These are phyloP conservation scores for Serendipita vermifera DNA, from an alignment of 768 basidiomycete species.

Conservation along the genomic window DNA sequence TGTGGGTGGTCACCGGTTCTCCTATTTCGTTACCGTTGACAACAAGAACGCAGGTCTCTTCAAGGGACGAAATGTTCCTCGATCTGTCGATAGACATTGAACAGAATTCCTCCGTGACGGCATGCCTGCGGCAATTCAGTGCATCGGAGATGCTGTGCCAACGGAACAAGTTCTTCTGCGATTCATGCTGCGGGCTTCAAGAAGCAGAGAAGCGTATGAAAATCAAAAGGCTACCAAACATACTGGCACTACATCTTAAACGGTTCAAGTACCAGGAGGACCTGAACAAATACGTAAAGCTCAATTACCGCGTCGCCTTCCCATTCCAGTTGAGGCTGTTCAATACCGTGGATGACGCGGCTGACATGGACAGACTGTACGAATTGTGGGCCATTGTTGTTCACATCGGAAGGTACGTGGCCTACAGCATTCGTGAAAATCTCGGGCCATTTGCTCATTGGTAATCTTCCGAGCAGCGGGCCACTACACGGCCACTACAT, in stretches of 20 bases:
- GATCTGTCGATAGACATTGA: slow-evolving; percentile 99
- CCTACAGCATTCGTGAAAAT: slow-evolving; percentile 12
- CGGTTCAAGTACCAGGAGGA: slow-evolving; percentile 98
- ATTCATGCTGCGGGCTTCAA: slow-evolving; percentile 89
- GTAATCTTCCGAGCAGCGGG: slow-evolving; percentile 44
- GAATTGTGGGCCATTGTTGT: slow-evolving; percentile 94
- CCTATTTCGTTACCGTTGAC: slow-evolving; percentile 11
- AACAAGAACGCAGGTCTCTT: slow-evolving; percentile 50
- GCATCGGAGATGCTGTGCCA: slow-evolving; percentile 98
- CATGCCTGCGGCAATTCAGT: slow-evolving; percentile 91
- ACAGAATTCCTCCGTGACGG: slow-evolving; percentile 91
- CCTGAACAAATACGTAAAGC: slow-evolving; percentile 79
- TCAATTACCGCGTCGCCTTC: slow-evolving; percentile 93
- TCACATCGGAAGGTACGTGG: slow-evolving; percentile 91
- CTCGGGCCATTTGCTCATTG: slow-evolving; percentile 13
- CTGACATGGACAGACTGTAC: slow-evolving; percentile 85
- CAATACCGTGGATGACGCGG: slow-evolving; percentile 90
- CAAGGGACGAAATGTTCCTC: slow-evolving; percentile 90
- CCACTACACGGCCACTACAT: slow-evolving; percentile 99
- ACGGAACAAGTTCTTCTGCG: slow-evolving; percentile 97
- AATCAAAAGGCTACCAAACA: slow-evolving; percentile 89
- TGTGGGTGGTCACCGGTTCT: slow-evolving; percentile 33
- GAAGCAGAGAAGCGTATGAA: slow-evolving; percentile 99
- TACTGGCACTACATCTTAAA: slow-evolving; percentile 91
- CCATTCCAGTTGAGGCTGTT: slow-evolving; percentile 89